Percentiles rank a stretch among this genome's conserved stretches.
Conservation (phyloP, 148 eudicot genomes). For the Arbutus unedo region DNA sequence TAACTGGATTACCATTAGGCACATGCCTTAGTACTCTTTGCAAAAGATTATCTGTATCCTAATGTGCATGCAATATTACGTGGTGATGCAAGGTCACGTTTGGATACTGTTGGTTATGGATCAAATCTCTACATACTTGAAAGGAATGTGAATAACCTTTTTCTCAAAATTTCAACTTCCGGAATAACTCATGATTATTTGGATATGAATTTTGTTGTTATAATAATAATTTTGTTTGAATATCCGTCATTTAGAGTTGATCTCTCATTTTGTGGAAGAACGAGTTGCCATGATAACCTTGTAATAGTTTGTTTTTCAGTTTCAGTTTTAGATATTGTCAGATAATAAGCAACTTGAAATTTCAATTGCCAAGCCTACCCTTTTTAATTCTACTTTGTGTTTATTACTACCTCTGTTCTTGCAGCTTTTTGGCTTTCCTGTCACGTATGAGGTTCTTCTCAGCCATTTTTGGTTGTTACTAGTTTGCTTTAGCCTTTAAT, state of each 20-base stretch:
- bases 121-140: neutral
- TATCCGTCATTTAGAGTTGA: neutral
- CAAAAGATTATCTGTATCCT: neutral
- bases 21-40: neutral
- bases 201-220: neutral
- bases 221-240: neutral
- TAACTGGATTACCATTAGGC: neutral
- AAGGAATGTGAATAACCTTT: neutral
- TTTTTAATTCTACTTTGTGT: neutral
- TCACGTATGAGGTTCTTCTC: neutral
- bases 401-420: neutral
- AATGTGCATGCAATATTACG: slow-evolving; percentile 1
- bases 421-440: slow-evolving; percentile 4
- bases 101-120: neutral
- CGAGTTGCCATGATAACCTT: neutral
- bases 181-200: neutral
- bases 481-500: neutral
- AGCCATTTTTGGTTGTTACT: slow-evolving; percentile 2
- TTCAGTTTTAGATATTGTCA: neutral
- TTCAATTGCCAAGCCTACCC: neutral
- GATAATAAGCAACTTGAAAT: neutral
- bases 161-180: neutral
- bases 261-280: neutral
- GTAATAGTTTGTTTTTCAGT: neutral
- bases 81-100: neutral